A percentile compares a stretch with the other conserved stretches of the same genome.
Evolutionary conservation across 768 basidiomycete genomes (phyloP).

Genomic region (Panellus pusillus): DNA sequence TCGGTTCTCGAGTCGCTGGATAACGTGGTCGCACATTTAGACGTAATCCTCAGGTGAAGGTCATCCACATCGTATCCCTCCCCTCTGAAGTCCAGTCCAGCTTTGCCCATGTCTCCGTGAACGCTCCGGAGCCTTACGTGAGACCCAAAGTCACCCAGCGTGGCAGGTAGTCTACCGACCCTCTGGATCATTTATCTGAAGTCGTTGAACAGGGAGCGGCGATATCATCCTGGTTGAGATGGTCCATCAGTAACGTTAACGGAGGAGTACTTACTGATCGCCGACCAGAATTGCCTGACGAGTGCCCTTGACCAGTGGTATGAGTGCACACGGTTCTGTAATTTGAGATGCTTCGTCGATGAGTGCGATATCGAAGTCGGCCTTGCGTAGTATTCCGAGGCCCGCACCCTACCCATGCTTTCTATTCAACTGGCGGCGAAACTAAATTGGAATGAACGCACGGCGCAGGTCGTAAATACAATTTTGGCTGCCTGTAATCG

Average conservation of each 20-base stretch:
- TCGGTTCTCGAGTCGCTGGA: slow-evolving; percentile 86
- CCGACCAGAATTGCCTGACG: slow-evolving; percentile 61
- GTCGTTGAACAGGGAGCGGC: slow-evolving; percentile 59
- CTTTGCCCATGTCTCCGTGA: slow-evolving; percentile 88
- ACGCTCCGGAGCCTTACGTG: slow-evolving; percentile 84
- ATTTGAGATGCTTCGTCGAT: slow-evolving; percentile 75
- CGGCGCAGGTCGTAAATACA: slow-evolving; percentile 68
- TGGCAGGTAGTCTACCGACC: slow-evolving; percentile 46
- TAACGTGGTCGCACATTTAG: slow-evolving; percentile 81
- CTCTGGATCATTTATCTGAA: not conserved
- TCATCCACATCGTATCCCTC: not conserved
- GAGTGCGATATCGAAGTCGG: slow-evolving; percentile 58
- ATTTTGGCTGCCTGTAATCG: slow-evolving; percentile 56
- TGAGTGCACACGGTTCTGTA: slow-evolving; percentile 64
- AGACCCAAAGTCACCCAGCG: slow-evolving; percentile 80
- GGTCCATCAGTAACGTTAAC: too few species aligned
- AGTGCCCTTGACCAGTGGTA: slow-evolving; percentile 67
- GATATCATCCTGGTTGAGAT: slow-evolving; percentile 79
- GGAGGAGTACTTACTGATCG: slow-evolving; percentile 64
- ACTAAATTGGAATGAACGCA: slow-evolving; percentile 14
- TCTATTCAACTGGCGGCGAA: not conserved
- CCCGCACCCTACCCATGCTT: slow-evolving; percentile 42
- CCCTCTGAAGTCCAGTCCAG: slow-evolving; percentile 37
- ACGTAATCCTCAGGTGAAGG: slow-evolving; percentile 84
- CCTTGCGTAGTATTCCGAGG: slow-evolving; percentile 54